Evolutionary conservation across 306 rosid species (phyloP).

Genomic region (Casuarina cunninghamiana): DNA sequence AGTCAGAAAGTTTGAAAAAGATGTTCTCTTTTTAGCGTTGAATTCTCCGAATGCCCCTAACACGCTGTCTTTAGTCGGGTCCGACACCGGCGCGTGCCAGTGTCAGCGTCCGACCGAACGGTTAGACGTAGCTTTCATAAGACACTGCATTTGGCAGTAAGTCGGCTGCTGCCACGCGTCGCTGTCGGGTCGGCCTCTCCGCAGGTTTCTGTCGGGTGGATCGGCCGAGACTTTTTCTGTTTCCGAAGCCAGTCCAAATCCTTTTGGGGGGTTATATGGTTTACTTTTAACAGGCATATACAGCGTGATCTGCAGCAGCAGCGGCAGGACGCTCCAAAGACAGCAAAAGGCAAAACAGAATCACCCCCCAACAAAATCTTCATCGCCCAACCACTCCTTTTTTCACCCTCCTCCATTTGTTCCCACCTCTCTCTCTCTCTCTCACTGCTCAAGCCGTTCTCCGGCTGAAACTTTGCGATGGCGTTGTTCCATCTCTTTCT

Average conservation of each 20-base stretch:
- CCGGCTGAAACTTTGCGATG: neutral
- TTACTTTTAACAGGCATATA: neutral
- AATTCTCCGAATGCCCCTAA: no score
- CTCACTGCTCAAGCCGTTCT: conserved; percentile 28
- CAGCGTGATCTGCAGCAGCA: neutral
- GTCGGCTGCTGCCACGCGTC: conserved; percentile 65
- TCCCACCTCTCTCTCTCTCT: conserved; percentile 20
- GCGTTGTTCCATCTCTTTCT: conserved; percentile 18
- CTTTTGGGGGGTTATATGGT: no score
- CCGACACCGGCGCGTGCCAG: neutral
- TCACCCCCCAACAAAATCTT: neutral
- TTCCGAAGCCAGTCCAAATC: conserved; percentile 1
- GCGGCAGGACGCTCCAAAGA: neutral
- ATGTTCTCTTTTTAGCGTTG: no score
- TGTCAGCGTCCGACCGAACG: neutral
- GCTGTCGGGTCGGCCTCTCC: conserved; percentile 39
- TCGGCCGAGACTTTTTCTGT: conserved; percentile 20
- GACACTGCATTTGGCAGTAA: conserved; percentile 11
- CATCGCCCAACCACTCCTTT: neutral
- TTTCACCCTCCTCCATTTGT: neutral
- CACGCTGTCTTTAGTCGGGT: neutral
- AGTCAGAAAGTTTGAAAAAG: no score
- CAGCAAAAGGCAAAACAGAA: neutral
- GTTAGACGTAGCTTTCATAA: conserved; percentile 38
- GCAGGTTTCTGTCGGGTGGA: conserved; percentile 35